phyloP scores from a whole-genome alignment of 2,329 filamentous ascomycete genomes.

The Colletotrichum higginsianum region DNA sequence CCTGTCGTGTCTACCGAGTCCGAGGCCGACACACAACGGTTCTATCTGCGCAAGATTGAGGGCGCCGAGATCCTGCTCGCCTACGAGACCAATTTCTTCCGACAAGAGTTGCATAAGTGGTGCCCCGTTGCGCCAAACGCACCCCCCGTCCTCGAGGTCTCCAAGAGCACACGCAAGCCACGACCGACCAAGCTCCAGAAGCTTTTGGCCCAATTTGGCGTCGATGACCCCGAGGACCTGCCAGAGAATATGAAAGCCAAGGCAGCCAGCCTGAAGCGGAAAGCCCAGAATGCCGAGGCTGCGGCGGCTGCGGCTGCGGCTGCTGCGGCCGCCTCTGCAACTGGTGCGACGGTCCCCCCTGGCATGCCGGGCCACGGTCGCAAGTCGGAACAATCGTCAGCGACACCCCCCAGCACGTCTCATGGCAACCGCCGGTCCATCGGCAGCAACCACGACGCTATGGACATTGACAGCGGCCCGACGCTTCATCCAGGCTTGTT shows the following conservation, averaged over 20 bases:
- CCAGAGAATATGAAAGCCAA: slow-evolving; percentile 88
- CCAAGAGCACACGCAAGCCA: slow-evolving; percentile 93
- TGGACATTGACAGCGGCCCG: slow-evolving; percentile 56
- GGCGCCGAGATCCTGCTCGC: slow-evolving; percentile 93
- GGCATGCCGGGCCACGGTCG: slow-evolving; percentile 24
- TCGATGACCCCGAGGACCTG: slow-evolving; percentile 91
- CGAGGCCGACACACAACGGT: slow-evolving; percentile 90
- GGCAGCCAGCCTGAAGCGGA: slow-evolving; percentile 80
- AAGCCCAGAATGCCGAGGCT: slow-evolving; percentile 73
- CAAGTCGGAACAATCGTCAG: slow-evolving; percentile 42
- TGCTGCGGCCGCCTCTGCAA: slow-evolving; percentile 36
- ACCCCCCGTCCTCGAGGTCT: slow-evolving; percentile 88
- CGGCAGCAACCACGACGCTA: slow-evolving; percentile 52
- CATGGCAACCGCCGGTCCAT: slow-evolving; percentile 45
- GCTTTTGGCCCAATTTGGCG: slow-evolving; percentile 88
- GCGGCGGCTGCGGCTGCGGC: slow-evolving; percentile 57
- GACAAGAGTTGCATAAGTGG: slow-evolving; percentile 95
- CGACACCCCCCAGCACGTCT: slow-evolving; percentile 44
- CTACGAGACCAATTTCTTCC: slow-evolving; percentile 97
- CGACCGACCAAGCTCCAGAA: slow-evolving; percentile 98
- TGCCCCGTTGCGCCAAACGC: slow-evolving; percentile 89
- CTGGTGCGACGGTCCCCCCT: slow-evolving; percentile 34
- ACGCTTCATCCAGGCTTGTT: slow-evolving; percentile 61
- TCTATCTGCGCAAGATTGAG: slow-evolving; percentile 97
- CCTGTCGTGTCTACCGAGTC: slow-evolving; percentile 85